These are phyloP conservation scores for Hyaloscypha variabilis DNA, from an alignment of 495 filamentous ascomycete genomes.

Conservation along the genomic window DNA sequence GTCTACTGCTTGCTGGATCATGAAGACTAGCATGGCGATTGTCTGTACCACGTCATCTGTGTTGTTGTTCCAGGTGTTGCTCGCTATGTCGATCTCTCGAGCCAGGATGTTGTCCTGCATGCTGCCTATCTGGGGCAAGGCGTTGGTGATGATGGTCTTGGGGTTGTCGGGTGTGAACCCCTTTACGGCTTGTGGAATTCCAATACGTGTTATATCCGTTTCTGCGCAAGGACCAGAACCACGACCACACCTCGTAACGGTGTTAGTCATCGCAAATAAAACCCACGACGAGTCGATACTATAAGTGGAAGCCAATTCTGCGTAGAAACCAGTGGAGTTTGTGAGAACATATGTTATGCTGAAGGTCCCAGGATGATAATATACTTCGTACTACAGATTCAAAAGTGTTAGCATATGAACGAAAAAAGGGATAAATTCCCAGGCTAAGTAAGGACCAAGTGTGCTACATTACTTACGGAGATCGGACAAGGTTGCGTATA, in stretches of 20 bases:
- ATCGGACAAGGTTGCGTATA: slow-evolving; percentile 17
- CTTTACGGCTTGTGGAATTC: slow-evolving; percentile 11
- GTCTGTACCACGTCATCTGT: slow-evolving; percentile 23
- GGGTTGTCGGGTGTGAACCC: slow-evolving; percentile 16
- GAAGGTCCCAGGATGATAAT: background rate
- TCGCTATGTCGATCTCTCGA: slow-evolving; percentile 13
- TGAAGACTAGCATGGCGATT: slow-evolving; percentile 28
- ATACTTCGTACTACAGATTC: slow-evolving; percentile 1
- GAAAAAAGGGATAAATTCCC: background rate
- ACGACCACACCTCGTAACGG: slow-evolving; percentile 5
- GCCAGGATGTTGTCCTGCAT: slow-evolving; percentile 22
- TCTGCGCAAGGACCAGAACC: background rate
- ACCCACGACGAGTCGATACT: slow-evolving; percentile 19
- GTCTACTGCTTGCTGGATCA: slow-evolving; percentile 26
- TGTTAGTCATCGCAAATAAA: background rate
- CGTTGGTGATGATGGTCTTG: slow-evolving; percentile 24
- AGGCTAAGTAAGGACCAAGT: background rate
- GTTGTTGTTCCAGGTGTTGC: slow-evolving; percentile 10
- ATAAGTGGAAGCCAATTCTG: slow-evolving; percentile 5
- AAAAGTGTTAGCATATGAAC: slow-evolving; percentile 12
- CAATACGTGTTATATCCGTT: slow-evolving; percentile 15
- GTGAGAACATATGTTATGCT: slow-evolving; percentile 16
- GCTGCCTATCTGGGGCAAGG: slow-evolving; percentile 10
- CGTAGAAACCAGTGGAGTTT: slow-evolving; percentile 9
- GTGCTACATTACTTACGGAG: slow-evolving; percentile 10